phyloP scores from a whole-genome alignment of 352 stramenopile species.

The Pythium rishiriense region DNA sequence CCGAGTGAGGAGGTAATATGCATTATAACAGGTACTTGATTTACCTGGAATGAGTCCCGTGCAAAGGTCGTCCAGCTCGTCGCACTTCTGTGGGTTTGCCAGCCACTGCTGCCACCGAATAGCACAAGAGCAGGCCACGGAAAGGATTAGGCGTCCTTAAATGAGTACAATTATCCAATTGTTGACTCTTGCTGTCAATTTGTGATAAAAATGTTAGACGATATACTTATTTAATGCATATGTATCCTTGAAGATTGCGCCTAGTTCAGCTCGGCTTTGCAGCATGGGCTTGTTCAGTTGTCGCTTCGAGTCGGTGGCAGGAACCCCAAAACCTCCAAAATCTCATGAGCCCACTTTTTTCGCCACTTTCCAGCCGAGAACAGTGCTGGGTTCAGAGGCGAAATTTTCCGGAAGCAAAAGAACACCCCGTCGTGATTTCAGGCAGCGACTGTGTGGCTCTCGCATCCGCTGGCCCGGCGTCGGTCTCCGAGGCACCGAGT shows the following conservation, averaged over 20 bases:
- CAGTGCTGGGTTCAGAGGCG: neutral
- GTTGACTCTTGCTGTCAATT: too few relatives aligned
- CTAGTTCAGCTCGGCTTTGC: too few relatives aligned
- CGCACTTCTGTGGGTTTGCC: conserved; percentile 1
- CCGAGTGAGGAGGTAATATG: neutral
- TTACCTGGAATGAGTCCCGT: neutral
- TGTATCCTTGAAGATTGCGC: conserved; percentile 18
- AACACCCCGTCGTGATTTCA: too few relatives aligned
- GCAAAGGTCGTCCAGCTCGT: conserved; percentile 2
- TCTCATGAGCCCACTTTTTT: too few relatives aligned
- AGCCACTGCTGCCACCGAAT: neutral
- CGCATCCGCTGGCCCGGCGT: too few relatives aligned
- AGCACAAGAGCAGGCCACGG: neutral
- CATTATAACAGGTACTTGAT: neutral
- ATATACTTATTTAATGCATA: too few relatives aligned
- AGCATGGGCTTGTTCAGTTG: too few relatives aligned
- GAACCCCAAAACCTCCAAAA: neutral
- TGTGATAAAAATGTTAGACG: neutral
- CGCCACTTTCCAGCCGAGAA: too few relatives aligned
- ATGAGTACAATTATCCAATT: too few relatives aligned
- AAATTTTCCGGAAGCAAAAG: conserved; percentile 13
- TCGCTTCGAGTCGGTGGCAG: conserved; percentile 4
- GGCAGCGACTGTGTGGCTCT: too few relatives aligned
- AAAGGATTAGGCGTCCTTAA: too few relatives aligned
- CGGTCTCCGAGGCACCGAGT: too few relatives aligned